These are phyloP conservation scores for Dictyostelium firmibasis DNA, from an alignment of 78 protist species.

Conservation along the genomic window DNA sequence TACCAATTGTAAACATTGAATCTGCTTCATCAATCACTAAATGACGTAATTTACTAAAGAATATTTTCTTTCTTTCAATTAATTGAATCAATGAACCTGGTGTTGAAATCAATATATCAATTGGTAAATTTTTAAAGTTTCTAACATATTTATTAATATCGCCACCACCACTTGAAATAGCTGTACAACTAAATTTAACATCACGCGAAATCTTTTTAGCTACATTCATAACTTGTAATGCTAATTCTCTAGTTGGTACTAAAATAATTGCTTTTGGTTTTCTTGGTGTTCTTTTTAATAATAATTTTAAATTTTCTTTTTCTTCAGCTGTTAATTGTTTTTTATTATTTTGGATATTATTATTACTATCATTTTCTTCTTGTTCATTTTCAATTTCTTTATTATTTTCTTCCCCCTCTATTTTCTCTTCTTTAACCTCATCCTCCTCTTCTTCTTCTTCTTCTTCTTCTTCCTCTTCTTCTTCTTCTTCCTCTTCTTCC, in stretches of 20 bases:
- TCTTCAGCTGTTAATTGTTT: background rate
- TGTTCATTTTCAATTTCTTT: background rate
- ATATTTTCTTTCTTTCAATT: conserved; percentile 61
- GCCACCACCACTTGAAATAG: conserved; percentile 63
- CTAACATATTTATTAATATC: background rate
- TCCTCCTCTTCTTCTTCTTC: background rate
- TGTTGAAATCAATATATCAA: conserved; percentile 79
- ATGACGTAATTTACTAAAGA: conserved; percentile 29
- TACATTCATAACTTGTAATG: conserved; percentile 58
- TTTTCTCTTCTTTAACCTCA: background rate
- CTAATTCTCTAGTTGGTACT: conserved; percentile 88
- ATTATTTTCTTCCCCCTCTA: background rate
- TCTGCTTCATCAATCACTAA: conserved; percentile 88
- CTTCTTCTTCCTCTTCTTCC: background rate
- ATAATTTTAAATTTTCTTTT: background rate
- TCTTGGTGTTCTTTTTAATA: conserved; percentile 13
- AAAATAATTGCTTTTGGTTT: conserved; percentile 85
- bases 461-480: background rate
- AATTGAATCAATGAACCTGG: conserved; percentile 70
- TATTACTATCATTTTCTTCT: background rate
- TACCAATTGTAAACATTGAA: conserved; percentile 77
- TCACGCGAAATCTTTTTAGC: conserved; percentile 54
- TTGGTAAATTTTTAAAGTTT: background rate
- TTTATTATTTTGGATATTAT: background rate
- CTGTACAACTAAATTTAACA: conserved; percentile 20